Conservation (phyloP, 805 yeast genomes). For the Kodamaea kaohsiungensis region DNA sequence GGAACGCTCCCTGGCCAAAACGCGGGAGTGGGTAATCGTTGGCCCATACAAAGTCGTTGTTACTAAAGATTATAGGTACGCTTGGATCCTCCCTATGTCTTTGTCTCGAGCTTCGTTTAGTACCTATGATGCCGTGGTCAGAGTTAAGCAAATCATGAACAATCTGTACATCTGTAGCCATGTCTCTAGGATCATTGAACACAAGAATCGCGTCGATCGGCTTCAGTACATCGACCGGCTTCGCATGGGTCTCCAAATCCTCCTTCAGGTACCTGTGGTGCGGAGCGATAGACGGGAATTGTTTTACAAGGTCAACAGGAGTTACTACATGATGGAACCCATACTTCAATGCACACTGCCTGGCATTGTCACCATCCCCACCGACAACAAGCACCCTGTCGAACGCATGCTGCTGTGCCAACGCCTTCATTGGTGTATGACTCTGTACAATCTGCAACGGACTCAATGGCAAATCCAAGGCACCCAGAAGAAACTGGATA, state of each 20-base stretch:
- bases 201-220: conserved; percentile 77
- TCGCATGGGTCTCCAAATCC: conserved; percentile 34
- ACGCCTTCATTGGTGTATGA: conserved; percentile 79
- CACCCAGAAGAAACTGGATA: conserved; percentile 49
- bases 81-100: conserved; percentile 8
- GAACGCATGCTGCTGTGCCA: conserved; percentile 47
- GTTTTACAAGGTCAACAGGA: conserved; percentile 68
- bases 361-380: conserved; percentile 69
- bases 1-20: conserved; percentile 89
- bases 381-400: conserved; percentile 79
- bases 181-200: conserved; percentile 86
- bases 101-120: conserved; percentile 38
- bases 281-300: conserved; percentile 65
- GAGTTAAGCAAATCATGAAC: conserved; percentile 70
- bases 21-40: conserved; percentile 76
- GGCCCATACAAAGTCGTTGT: conserved; percentile 86
- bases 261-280: conserved; percentile 55
- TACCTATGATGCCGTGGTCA: conserved; percentile 63
- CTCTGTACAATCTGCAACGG: conserved; percentile 75
- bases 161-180: conserved; percentile 83
- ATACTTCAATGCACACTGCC: conserved; percentile 70
- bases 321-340: conserved; percentile 77
- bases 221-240: conserved; percentile 22
- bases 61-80: conserved; percentile 76
- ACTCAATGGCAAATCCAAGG: conserved; percentile 47